Conservation (phyloP, 371 early-diverging fungal genomes). For the Batkoa obscura region DNA sequence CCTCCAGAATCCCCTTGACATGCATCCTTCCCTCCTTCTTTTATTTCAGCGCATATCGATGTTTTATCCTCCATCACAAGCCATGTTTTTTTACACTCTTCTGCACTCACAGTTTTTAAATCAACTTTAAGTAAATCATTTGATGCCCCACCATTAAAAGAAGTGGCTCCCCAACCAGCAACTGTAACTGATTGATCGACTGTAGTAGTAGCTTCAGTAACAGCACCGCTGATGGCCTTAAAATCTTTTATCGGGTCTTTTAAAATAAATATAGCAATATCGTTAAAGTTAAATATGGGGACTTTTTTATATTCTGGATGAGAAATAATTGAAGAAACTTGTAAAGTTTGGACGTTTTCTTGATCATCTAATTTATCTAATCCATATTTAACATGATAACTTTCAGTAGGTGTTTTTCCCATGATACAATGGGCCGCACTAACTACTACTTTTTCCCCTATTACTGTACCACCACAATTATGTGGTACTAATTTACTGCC, state of each 20-base stretch:
- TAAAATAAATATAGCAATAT: neutral
- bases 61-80: neutral
- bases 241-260: neutral
- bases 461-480: neutral
- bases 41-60: neutral
- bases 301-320: neutral
- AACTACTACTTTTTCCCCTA: neutral
- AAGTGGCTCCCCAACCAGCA: neutral
- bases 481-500: neutral
- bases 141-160: neutral
- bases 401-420: neutral
- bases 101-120: neutral
- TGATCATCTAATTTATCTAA: neutral
- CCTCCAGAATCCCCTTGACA: neutral
- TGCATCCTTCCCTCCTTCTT: neutral
- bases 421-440: neutral
- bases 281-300: neutral
- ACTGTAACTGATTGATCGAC: neutral
- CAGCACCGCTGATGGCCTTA: neutral
- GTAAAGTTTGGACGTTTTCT: neutral
- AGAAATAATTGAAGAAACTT: neutral
- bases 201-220: neutral
- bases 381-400: neutral
- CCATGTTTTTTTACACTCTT: neutral
- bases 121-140: neutral